These are phyloP conservation scores for Malus asiatica DNA, from an alignment of 306 rosid species.

Conservation along the genomic window DNA sequence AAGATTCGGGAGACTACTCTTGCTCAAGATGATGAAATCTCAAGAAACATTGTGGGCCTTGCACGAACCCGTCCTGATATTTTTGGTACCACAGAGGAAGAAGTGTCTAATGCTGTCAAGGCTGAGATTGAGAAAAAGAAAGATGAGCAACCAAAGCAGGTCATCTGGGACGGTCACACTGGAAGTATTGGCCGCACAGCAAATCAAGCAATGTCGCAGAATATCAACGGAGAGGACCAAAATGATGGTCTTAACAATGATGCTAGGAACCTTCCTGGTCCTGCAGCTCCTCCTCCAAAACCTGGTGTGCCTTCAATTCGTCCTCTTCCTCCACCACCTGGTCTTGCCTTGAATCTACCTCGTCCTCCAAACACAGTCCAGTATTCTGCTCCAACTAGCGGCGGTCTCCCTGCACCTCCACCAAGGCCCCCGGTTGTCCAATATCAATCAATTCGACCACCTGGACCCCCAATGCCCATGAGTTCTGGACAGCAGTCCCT, in stretches of 20 bases:
- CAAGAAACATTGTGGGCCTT: slow-evolving; percentile 80
- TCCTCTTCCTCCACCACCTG: slow-evolving; percentile 93
- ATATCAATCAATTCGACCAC: slow-evolving; percentile 59
- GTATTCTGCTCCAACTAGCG: slow-evolving; percentile 51
- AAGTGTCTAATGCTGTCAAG: slow-evolving; percentile 94
- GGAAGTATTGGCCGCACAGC: slow-evolving; percentile 97
- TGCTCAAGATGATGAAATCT: slow-evolving; percentile 92
- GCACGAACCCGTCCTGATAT: slow-evolving; percentile 96
- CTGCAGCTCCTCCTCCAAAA: slow-evolving; percentile 87
- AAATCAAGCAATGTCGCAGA: slow-evolving; percentile 89
- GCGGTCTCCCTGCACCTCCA: slow-evolving; percentile 50
- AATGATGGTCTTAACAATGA: slow-evolving; percentile 48
- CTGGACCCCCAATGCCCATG: slow-evolving; percentile 55
- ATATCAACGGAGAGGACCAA: slow-evolving; percentile 59
- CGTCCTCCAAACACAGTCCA: slow-evolving; percentile 52
- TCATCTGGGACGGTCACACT: slow-evolving; percentile 98
- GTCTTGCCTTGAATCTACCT: slow-evolving; percentile 86
- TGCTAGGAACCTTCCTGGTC: slow-evolving; percentile 66
- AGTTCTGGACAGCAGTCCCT: slow-evolving; percentile 57
- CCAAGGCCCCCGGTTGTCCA: slow-evolving; percentile 56
- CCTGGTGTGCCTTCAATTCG: slow-evolving; percentile 76
- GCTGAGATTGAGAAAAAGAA: slow-evolving; percentile 95
- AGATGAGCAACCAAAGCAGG: slow-evolving; percentile 96
- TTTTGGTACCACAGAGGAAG: slow-evolving; percentile 94
- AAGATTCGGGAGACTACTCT: slow-evolving; percentile 96